Base-by-base conservation (phyloP, 208 protist genomes). In the Acanthamoeba rhysodes region DNA sequence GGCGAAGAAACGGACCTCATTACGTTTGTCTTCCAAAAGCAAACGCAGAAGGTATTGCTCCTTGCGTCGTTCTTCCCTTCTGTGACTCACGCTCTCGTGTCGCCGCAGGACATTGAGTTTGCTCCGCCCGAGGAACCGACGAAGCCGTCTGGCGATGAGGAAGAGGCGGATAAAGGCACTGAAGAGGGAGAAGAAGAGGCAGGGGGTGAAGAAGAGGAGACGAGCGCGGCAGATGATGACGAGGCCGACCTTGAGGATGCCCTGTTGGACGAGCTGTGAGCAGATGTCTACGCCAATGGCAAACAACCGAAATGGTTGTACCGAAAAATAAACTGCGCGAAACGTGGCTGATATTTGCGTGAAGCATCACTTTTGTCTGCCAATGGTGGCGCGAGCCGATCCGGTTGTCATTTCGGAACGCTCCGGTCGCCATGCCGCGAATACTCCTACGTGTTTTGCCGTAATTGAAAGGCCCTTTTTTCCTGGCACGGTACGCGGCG, bases 1-100 rank as follows among this genome's bases (percentile, higher is more conserved):
- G 88, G 80, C 27, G 88, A 32, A 57, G 88, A 80, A 32, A 76
- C 59, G 27, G 88, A 94, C 66, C 59, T 72, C 64, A 94, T 94
- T 34, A 82, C 88, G 4, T 94, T 94, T 34, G 88, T 94, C 32
- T 94, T 94, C 50, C 88, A 94, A 32, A 94, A 94, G 50, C 64
- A 78, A 34, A 94, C 88, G 8, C 64, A 94, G 27, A 94, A 94
- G 87, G 87, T 93, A 4, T 41, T 14, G 48, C 0, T 8, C 29
- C 2, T 48, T 92, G 78, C 16, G 55, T 7, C 45, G n/a, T 62
- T 4, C 45, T 27, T n/a, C 6, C 45, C 18, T 90, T 34, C 8
- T n/a, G 55, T 16, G 16, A 8, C 50, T 37, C 37, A 34, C 80
- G 55, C 80, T 88, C 80, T 59, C 78, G 10, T 72, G 12, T 72